phyloP scores from a whole-genome alignment of 495 filamentous ascomycete species.

The Hypoxylon crocopeplum region DNA sequence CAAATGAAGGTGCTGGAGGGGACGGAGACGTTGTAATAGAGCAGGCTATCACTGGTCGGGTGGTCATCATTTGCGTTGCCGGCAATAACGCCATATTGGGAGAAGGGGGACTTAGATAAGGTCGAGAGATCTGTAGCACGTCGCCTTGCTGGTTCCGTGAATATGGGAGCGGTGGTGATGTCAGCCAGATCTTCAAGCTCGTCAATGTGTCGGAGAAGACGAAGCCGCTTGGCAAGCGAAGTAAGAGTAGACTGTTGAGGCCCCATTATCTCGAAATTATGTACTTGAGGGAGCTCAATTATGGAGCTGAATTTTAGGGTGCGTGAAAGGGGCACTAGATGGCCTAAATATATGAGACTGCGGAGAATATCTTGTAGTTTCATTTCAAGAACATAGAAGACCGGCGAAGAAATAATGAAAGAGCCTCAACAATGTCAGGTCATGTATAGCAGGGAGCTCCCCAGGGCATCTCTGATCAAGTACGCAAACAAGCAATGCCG shows the following conservation, averaged over 20 bases:
- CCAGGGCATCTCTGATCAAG: too few species aligned
- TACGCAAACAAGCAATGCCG: too few species aligned
- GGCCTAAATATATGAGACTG: too few species aligned
- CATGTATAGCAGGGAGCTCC: too few species aligned
- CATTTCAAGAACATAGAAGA: too few species aligned
- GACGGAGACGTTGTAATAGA: constrained; percentile 71
- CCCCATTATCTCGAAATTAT: too few species aligned
- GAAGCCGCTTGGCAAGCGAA: constrained; percentile 9
- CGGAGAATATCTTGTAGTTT: too few species aligned
- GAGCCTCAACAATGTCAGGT: too few species aligned
- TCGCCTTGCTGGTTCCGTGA: constrained; percentile 46
- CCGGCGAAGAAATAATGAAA: too few species aligned
- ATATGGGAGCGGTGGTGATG: constrained; percentile 45
- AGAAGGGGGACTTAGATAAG: constrained; percentile 28
- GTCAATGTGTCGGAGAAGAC: background rate
- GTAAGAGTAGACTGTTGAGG: background rate
- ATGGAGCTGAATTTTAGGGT: too few species aligned
- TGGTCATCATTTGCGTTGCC: constrained; percentile 34
- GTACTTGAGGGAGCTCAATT: too few species aligned
- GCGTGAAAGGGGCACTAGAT: too few species aligned
- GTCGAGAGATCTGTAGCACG: constrained; percentile 19
- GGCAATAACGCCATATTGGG: constrained; percentile 52
- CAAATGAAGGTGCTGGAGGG: constrained; percentile 73
- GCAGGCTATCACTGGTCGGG: constrained; percentile 47
- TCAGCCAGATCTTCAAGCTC: constrained; percentile 43